These are phyloP conservation scores for Schizopora paradoxa DNA, from an alignment of 1,284 basidiomycete genomes.

Conservation along the genomic window DNA sequence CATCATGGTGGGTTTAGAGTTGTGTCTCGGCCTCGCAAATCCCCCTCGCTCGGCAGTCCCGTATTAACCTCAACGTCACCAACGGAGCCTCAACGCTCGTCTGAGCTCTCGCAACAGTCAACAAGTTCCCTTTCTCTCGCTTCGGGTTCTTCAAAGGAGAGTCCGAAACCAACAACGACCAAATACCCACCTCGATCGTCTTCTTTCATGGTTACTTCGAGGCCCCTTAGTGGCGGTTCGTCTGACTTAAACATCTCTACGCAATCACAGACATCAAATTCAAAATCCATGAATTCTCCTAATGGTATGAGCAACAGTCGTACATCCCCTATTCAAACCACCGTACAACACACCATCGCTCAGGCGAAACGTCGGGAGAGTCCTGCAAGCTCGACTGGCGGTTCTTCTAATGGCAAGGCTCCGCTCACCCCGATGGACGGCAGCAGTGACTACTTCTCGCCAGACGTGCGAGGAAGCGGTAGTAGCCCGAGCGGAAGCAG, in stretches of 20 bases:
- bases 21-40: conserved; percentile 15
- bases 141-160: conserved; percentile 1
- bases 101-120: no score
- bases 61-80: conserved; percentile 5
- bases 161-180: conserved; percentile 28
- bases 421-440: conserved; percentile 27
- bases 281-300: no score
- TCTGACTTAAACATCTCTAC: no score
- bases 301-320: background rate
- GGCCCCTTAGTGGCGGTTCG: conserved; percentile 34
- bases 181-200: conserved; percentile 55
- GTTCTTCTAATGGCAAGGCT: conserved; percentile 24
- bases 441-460: conserved; percentile 15
- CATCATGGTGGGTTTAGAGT: conserved; percentile 12
- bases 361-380: conserved; percentile 19
- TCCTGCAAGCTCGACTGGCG: conserved; percentile 25
- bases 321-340: background rate
- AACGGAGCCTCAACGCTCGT: background rate
- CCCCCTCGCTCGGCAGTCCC: conserved; percentile 5
- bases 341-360: background rate
- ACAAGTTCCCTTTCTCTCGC: no score
- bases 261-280: background rate
- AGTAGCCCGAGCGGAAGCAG: conserved; percentile 13
- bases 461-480: conserved; percentile 9
- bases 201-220: conserved; percentile 63